phyloP scores from a whole-genome alignment of 441 rosid genomes.

The Gossypium trilobum region DNA sequence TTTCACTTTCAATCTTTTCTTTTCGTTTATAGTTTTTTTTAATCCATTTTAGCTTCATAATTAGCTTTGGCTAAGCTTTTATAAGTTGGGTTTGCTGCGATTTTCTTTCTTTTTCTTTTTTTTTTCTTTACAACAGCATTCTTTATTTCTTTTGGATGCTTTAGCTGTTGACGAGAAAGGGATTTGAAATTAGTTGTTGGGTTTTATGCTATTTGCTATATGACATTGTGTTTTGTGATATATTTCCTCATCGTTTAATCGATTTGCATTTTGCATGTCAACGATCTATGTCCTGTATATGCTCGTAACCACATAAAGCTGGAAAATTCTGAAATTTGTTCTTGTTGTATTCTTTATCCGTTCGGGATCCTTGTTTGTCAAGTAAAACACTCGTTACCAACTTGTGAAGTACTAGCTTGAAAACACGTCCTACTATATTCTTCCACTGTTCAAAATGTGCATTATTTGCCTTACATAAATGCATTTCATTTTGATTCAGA shows the following conservation, averaged over 20 bases:
- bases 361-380: not conserved
- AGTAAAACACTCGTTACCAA: not conserved
- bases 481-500: not conserved
- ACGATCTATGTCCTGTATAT: conserved; percentile 12
- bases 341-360: not conserved
- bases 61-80: conserved; percentile 14
- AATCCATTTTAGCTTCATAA: not conserved
- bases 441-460: not conserved
- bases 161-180: conserved; percentile 12
- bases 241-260: not conserved
- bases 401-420: not conserved
- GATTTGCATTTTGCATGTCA: conserved; percentile 29
- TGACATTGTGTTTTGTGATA: conserved; percentile 12
- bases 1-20: conserved; percentile 5
- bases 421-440: not conserved
- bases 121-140: not conserved
- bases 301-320: not conserved
- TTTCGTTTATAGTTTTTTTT: not conserved
- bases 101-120: not conserved
- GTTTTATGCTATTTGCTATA: not conserved
- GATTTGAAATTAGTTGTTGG: conserved; percentile 10
- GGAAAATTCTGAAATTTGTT: not conserved
- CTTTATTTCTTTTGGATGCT: conserved; percentile 11
- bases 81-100: conserved; percentile 7
- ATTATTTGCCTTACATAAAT: not conserved